These are phyloP conservation scores for Leccinellum luteum DNA, from an alignment of 768 basidiomycete genomes.

Conservation along the genomic window DNA sequence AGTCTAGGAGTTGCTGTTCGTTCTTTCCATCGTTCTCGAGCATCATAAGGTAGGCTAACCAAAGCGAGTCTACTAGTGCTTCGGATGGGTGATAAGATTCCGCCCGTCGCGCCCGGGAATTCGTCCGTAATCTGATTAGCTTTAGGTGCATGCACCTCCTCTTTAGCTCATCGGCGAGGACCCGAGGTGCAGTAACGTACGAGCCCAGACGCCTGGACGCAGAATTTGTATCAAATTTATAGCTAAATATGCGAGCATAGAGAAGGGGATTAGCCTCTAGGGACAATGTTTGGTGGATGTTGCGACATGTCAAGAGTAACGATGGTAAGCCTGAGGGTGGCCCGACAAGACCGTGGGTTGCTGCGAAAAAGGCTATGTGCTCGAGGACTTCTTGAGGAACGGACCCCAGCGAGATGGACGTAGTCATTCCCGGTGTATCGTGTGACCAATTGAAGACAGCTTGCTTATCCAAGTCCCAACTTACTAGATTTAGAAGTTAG, in stretches of 20 bases:
- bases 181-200: slow-evolving; percentile 37
- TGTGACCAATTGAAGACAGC: too few species aligned
- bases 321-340: slow-evolving; percentile 60
- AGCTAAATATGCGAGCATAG: slow-evolving; percentile 66
- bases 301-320: slow-evolving; percentile 51
- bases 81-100: slow-evolving; percentile 23
- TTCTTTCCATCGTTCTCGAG: slow-evolving; percentile 80
- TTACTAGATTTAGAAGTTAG: slow-evolving; percentile 7
- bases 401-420: slow-evolving; percentile 35
- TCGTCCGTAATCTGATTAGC: slow-evolving; percentile 45
- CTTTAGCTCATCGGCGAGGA: slow-evolving; percentile 61
- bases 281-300: slow-evolving; percentile 49
- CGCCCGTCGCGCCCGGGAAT: slow-evolving; percentile 15
- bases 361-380: slow-evolving; percentile 68
- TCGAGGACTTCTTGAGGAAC: slow-evolving; percentile 80
- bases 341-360: slow-evolving; percentile 50
- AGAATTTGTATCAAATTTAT: slow-evolving; percentile 63
- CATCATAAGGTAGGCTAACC: slow-evolving; percentile 73
- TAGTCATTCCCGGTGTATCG: slow-evolving; percentile 17
- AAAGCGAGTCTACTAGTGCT: slow-evolving; percentile 46
- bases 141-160: slow-evolving; percentile 58
- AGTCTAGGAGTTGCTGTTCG: slow-evolving; percentile 64
- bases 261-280: slow-evolving; percentile 58
- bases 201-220: slow-evolving; percentile 49
- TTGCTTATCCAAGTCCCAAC: neutral